These are phyloP conservation scores for Aspergillus sp. DNA, from an alignment of 2,329 filamentous ascomycete species.

Conservation along the genomic window DNA sequence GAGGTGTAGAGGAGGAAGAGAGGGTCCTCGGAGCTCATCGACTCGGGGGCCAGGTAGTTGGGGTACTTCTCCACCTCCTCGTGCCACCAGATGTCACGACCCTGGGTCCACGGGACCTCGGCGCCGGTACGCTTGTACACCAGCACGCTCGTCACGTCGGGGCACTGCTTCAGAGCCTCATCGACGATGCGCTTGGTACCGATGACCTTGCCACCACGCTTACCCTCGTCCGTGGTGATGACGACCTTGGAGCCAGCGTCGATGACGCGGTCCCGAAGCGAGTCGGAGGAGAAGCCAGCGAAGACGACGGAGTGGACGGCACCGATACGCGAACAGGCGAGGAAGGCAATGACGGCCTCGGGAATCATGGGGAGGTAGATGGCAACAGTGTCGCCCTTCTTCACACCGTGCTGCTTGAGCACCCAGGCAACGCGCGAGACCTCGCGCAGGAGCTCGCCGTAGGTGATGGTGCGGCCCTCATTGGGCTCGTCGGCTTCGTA, in stretches of 20 bases:
- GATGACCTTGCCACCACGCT: constrained; percentile 95
- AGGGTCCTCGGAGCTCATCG: constrained; percentile 90
- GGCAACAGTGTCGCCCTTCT: constrained; percentile 95
- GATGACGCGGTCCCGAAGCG: constrained; percentile 88
- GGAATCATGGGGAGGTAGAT: constrained; percentile 99
- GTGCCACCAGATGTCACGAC: constrained; percentile 96
- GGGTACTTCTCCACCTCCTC: constrained; percentile 98
- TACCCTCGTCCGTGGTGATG: constrained; percentile 96
- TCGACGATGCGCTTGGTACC: constrained; percentile 99
- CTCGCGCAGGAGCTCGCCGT: constrained; percentile 87
- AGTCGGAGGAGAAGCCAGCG: constrained; percentile 95
- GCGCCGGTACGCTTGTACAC: constrained; percentile 95
- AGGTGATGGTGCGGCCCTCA: constrained; percentile 87
- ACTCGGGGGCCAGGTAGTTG: constrained; percentile 82
- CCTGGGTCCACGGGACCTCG: constrained; percentile 84
- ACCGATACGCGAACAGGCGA: constrained; percentile 88
- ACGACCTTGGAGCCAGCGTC: constrained; percentile 90
- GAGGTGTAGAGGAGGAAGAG: constrained; percentile 98
- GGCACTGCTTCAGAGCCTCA: constrained; percentile 94
- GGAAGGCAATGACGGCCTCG: constrained; percentile 85
- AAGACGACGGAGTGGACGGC: constrained; percentile 98
- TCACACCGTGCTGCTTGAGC: constrained; percentile 91
- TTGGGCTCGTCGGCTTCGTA: constrained; percentile 93
- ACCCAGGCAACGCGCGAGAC: constrained; percentile 85
- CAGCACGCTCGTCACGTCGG: constrained; percentile 77